Evolutionary conservation across 2,329 filamentous ascomycete genomes (phyloP).

Genomic region (Cladosporium cucumerinum): DNA sequence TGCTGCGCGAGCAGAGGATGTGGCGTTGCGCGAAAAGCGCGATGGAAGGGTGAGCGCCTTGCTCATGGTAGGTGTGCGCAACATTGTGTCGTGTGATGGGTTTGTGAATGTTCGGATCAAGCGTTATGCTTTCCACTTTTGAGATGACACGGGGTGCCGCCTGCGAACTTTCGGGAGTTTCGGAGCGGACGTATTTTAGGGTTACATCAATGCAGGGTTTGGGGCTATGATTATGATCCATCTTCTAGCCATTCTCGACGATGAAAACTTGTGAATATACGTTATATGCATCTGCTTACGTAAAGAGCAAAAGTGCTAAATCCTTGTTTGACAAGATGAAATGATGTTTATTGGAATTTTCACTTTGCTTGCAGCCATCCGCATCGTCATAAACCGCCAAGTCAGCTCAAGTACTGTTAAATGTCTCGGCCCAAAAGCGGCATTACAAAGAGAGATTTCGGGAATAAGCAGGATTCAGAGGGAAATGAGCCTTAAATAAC

Average conservation of each 20-base stretch:
- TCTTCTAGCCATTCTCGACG: not conserved
- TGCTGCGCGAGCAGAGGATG: conserved; percentile 17
- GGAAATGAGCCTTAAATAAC: too few relatives aligned
- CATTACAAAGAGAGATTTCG: too few relatives aligned
- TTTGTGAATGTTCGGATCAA: not conserved
- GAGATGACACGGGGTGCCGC: not conserved
- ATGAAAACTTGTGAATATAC: too few relatives aligned
- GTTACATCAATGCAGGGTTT: not conserved
- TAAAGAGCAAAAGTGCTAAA: too few relatives aligned
- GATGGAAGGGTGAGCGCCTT: conserved; percentile 31
- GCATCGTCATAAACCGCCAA: too few relatives aligned
- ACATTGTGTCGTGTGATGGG: not conserved
- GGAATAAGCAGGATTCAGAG: too few relatives aligned
- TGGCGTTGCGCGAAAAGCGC: conserved; percentile 24
- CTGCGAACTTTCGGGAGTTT: not conserved
- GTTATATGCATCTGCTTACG: too few relatives aligned
- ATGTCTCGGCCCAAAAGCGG: too few relatives aligned
- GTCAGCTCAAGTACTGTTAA: too few relatives aligned
- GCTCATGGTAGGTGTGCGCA: conserved; percentile 26
- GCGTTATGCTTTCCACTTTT: not conserved
- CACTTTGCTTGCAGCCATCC: too few relatives aligned
- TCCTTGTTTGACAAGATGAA: too few relatives aligned
- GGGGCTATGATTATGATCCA: not conserved
- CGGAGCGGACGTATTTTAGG: not conserved
- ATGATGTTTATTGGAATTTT: too few relatives aligned